Evolutionary conservation across 495 filamentous ascomycete genomes (phyloP).

Genomic region (Penicillium turbatum): DNA sequence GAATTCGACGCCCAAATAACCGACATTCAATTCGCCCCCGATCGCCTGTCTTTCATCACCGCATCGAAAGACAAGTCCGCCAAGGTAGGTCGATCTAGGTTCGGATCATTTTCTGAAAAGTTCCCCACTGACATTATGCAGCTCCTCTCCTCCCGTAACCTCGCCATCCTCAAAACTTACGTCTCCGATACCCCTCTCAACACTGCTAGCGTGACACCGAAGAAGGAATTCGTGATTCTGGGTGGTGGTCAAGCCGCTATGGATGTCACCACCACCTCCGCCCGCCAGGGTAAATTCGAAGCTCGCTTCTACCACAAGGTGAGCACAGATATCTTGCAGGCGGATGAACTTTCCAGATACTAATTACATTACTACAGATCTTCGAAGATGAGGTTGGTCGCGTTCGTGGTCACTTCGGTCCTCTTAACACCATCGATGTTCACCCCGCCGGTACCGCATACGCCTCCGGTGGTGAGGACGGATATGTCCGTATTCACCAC

Average conservation of each 20-base stretch:
- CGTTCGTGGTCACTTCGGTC: conserved; percentile 95
- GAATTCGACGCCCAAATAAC: conserved; percentile 80
- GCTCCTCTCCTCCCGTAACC: conserved; percentile 76
- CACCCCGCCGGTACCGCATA: conserved; percentile 89
- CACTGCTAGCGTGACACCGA: conserved; percentile 84
- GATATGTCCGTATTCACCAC: conserved; percentile 96
- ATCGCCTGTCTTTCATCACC: conserved; percentile 97
- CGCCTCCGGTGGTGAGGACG: conserved; percentile 92
- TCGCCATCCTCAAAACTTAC: conserved; percentile 91
- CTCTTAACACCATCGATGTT: conserved; percentile 82
- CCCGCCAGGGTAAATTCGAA: conserved; percentile 96
- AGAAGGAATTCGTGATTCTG: conserved; percentile 95
- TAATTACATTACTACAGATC: conserved; percentile 28
- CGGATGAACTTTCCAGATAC: background rate
- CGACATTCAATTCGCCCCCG: conserved; percentile 89
- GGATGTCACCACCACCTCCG: conserved; percentile 95
- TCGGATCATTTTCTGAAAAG: background rate
- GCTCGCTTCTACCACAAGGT: conserved; percentile 96
- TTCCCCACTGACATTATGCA: conserved; percentile 28
- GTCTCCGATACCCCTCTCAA: conserved; percentile 92
- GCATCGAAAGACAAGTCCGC: conserved; percentile 96
- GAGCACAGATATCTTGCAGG: background rate
- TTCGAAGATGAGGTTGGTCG: conserved; percentile 98
- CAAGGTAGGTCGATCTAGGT: conserved; percentile 54
- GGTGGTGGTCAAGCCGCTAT: conserved; percentile 97